A percentile compares a stretch with the other conserved stretches of the same genome.
Conservation (phyloP, 192 early-diverging fungal species). For the Umbelopsis ramanniana region DNA sequence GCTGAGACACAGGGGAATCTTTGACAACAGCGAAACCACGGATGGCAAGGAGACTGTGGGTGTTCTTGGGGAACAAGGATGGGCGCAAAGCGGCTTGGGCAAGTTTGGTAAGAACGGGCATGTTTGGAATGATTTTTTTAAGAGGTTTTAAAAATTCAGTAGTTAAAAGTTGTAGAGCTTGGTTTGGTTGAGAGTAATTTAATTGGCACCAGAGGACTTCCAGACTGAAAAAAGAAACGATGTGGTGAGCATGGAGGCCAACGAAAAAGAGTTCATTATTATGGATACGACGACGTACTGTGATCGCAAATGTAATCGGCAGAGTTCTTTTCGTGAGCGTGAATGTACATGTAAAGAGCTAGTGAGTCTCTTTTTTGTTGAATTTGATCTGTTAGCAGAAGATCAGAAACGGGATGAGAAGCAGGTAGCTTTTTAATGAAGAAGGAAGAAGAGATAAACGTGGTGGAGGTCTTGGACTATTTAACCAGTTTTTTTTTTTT, state of each 20-base stretch:
- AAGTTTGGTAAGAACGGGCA: constrained; percentile 14
- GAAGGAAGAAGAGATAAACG: neutral
- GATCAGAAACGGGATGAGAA: neutral
- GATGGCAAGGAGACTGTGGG: constrained; percentile 7
- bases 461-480: too few species aligned
- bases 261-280: neutral
- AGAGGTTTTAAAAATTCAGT: constrained; percentile 20
- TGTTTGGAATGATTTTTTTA: constrained; percentile 5
- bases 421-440: neutral
- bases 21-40: constrained; percentile 58
- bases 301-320: constrained; percentile 93
- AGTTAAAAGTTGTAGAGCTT: constrained; percentile 20
- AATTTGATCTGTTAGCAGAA: constrained; percentile 4
- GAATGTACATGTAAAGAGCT: constrained; percentile 67
- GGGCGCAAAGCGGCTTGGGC: constrained; percentile 1
- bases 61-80: constrained; percentile 12
- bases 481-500: too few species aligned
- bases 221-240: constrained; percentile 27
- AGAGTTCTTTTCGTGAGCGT: constrained; percentile 85
- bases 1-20: constrained; percentile 53
- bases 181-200: constrained; percentile 18
- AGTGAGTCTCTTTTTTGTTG: constrained; percentile 9
- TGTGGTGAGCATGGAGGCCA: constrained; percentile 37
- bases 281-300: constrained; percentile 46
- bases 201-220: constrained; percentile 29